Base-by-base conservation (phyloP, 129 eudicot species). In the Flaveria ramosissima region DNA sequence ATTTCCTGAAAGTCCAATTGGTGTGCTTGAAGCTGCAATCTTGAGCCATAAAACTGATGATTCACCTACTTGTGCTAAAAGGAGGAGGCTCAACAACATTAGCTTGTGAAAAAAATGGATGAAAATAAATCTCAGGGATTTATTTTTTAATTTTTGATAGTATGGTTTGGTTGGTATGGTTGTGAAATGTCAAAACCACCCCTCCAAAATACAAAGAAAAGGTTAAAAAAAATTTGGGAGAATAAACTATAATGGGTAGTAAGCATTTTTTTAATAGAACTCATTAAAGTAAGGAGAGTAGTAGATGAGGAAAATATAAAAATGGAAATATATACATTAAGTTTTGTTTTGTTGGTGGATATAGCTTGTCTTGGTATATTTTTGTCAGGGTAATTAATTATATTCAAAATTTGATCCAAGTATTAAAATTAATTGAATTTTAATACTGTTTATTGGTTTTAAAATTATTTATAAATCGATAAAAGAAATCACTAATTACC, bases 1-100 rank as follows among this genome's bases (percentile, higher is more conserved):
- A 21, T 77, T 87, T 75, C 88, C 86, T 43, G 85, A 84, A 32
- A 84, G 88, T 73, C 86, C 88, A 67, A 84, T 77, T 47, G 86
- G 88, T 77, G 88, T 87, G 78, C 79, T 84, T 47, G 86, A 87
- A 72, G 85, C 89, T 66, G 83, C 89, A 69, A 84, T 80, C 27
- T 71, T 87, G 56, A 87, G 85, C 79, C 82, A 79, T 70, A 82
- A 76, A 83, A 82, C 13, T 68, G 85, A 79, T 81, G 89, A 81
- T 45, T 80, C 83, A 80, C 75, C 83, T 73, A 80, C 79, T 80
- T 52, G 74, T 27, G 16, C 75, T 64, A 85, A 85, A 83, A 81
- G 76, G 65, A 85, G 86, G 79, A 85, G 79, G 83, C 74, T 81
- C 41, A 36, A 36, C 19, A 70, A 77, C 61, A 57, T 70, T 59